Base-by-base conservation (phyloP, 2,329 filamentous ascomycete genomes). In the Diaporthe citri region DNA sequence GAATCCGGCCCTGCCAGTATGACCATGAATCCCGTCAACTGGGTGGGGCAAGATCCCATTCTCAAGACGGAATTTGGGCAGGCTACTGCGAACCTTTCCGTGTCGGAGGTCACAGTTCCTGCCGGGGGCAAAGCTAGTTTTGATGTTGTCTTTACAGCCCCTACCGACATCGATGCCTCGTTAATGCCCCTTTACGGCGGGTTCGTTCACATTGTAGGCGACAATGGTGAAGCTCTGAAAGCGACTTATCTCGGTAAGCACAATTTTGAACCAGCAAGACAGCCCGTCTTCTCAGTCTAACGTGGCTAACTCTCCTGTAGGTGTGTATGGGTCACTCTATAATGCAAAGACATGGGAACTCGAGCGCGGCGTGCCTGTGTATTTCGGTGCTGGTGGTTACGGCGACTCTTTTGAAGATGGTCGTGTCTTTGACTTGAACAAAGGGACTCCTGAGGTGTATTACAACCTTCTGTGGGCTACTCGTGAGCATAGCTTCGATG, bases 1-100 rank as follows among this genome's bases (percentile, higher is more conserved):
- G 78, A 81, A 39, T 75, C 79, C 12, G 80, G 81, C n/a, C 81
- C 79, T 22, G 83, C 83, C 9, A 80, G 82, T 43, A 82, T 84
- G 77, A 81, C 83, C 25, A 79, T 76, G 70, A 43, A 75, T 76
- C 31, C 57, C 22, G 41, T 74, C 59, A 64, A 70, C 71, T 77
- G 72, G 12, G 77, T 80, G 0, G 75, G 51, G 6, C 74, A 78
- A 55, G 76, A 77, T 56, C 79, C 79, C 75, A 60, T 48, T 15
- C 60, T 64, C 8, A 48, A 64, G 25, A 64, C 60, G 10, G 60
- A 64, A 13, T 64, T 64, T 22, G 41, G 60, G 17, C 60, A 64
- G 17, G 60, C 41, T 15, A 31, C 15, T 48, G 41, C 25, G 9
- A 48, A 48, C 60, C 34, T 64, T 3, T 48, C 60, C 12, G 25